Evolutionary conservation across 208 protist species (phyloP).

Genomic region (Crithidia expoeki): DNA sequence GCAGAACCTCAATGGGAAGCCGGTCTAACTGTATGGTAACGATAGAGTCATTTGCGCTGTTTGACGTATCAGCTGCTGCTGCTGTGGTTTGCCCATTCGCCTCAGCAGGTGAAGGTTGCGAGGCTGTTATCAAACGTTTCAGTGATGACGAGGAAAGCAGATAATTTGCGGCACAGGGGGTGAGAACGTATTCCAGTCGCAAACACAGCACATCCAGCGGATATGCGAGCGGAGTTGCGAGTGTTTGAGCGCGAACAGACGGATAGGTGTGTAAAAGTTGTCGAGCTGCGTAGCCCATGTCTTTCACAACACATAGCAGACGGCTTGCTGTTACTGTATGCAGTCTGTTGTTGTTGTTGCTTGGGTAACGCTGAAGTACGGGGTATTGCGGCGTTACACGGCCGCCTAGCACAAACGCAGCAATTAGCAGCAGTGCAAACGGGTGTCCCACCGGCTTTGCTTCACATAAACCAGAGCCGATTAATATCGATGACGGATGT

Average conservation of each 20-base stretch:
- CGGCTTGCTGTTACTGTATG: neutral
- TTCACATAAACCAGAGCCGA: neutral
- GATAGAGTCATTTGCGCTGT: neutral
- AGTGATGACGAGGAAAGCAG: neutral
- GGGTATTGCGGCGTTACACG: slow-evolving; percentile 24
- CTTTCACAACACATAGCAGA: slow-evolving; percentile 7
- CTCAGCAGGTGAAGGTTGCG: too few species aligned
- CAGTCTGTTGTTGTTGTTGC: too few species aligned
- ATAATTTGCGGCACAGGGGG: slow-evolving; percentile 21
- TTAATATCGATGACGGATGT: neutral
- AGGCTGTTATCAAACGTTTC: neutral
- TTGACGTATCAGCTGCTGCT: neutral
- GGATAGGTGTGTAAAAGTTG: slow-evolving; percentile 36
- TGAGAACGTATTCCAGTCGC: slow-evolving; percentile 26
- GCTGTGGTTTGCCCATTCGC: neutral
- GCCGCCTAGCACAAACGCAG: slow-evolving; percentile 12
- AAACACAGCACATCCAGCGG: slow-evolving; percentile 22
- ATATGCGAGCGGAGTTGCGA: slow-evolving; percentile 1
- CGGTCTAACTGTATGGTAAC: slow-evolving; percentile 1
- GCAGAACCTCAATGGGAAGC: slow-evolving; percentile 12
- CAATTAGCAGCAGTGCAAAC: slow-evolving; percentile 31
- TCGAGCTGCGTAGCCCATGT: slow-evolving; percentile 13
- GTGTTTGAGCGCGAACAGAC: slow-evolving; percentile 15
- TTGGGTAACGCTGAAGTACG: neutral
- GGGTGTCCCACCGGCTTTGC: slow-evolving; percentile 7